Evolutionary conservation across 805 yeast genomes (phyloP), one percentile per base, ranked within the genome.

Genomic region (Nakazawaea wyomingensis): DNA sequence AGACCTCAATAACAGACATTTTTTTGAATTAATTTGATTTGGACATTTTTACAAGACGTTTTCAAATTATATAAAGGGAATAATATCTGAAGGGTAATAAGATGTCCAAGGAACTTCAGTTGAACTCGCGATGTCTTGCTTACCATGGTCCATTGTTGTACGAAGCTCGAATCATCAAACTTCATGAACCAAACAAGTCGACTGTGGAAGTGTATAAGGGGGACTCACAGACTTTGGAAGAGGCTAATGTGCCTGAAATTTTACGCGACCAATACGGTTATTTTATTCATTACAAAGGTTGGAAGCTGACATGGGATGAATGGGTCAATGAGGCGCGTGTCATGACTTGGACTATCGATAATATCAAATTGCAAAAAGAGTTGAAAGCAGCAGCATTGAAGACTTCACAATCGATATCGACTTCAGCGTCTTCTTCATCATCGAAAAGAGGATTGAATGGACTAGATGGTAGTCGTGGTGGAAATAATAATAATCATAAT

Each of bases 261-360:
- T 48, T 61, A 28, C 44, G 51, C 5, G 60, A 55, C 4, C 44
- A 48, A n/a, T 51, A 59, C 36, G 56, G 80, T 24, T 90, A 79
- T 61, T 80, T 69, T 51, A 77, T 91, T 14, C 99, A 93, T 57
- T 91, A 91, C 62, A 84, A 82, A 52, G 98, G 99, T 3, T 91
- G 99, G 99, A 91, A 90, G 55, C 63, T 82, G 14, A 80, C 89
- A 46, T 91, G 96, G 96, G 98, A 91, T 58, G 99, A 91, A 61
- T 91, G 99, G 99, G 91, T 91, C 1, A 73, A 76, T 1, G 61
- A 63, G 6, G 80, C 77, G 31, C 65, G 98, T 28, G 73, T 91
- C 5, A 66, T 86, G 54, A 82, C 78, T 49, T 71, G 69, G 55
- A 84, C 74, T 39, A 82, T 78, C 24, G 95, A 83, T 50, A 88